Evolutionary conservation across 1,139 yeast genomes (phyloP), one percentile per base, ranked within the genome.

Genomic region (Lipomyces yarrowii): DNA sequence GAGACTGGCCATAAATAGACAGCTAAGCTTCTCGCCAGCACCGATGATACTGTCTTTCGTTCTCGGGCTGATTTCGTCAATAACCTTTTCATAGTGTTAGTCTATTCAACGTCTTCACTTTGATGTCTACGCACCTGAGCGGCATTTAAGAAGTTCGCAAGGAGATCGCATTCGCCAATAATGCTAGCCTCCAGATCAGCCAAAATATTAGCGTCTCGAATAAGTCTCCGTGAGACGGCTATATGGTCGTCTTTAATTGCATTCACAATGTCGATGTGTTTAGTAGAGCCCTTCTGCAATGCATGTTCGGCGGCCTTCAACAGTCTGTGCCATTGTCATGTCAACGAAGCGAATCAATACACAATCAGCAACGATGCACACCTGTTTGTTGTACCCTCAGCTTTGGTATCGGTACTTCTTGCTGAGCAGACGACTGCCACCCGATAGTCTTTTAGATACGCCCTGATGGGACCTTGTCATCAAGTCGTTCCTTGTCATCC

Each of bases 381-480:
- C 68, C 81, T 70, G 2, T 96, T 90, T 5, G 99, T 94, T 56
- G 99, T 94, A 62, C 99, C 99, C 77, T 93, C 98, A 55, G 90
- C 87, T 75, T 94, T 94, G 37, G 97, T 89, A 68, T 90, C 85
- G 0, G 97, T 87, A 7, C 97, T 91, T 71, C 99, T 84, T 3
- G 99, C 99, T 48, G 97, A 90, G 77, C 99, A 94, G 3, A 94
- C 99, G 33, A 94, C 96, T 0, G 96, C 98, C n/a, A 93, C 97
- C 64, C 89, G 83, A 73, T 85, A 84, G 33, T 80, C 79, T 59
- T 83, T 76, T 52, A 87, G 81, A 75, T 87, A 90, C 46, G 82
- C 86, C 74, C 86, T 86, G 64, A 92, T 90, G 23, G 33, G 48
- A 42, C 23, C 3, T 37, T 15, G 48, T 42, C 11, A 42, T 11